These are phyloP conservation scores for Pythium dissimile DNA, from an alignment of 352 stramenopile genomes.

Conservation along the genomic window DNA sequence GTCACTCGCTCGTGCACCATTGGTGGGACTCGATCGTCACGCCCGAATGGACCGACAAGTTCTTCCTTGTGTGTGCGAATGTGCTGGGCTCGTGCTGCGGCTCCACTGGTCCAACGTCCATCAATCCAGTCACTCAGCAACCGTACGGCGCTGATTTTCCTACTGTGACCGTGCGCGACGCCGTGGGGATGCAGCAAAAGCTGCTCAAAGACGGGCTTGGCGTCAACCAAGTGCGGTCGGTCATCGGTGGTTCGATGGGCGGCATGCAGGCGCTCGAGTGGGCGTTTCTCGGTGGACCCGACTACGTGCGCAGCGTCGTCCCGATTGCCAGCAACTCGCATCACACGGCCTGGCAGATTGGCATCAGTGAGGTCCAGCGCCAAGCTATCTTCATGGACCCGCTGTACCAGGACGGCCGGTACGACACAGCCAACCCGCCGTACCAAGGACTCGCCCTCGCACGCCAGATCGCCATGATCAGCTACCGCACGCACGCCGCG, in stretches of 20 bases:
- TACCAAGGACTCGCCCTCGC: constrained; percentile 86
- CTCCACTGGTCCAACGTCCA: constrained; percentile 80
- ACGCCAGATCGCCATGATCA: constrained; percentile 96
- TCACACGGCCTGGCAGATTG: constrained; percentile 97
- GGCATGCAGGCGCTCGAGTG: constrained; percentile 98
- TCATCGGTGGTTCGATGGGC: constrained; percentile 95
- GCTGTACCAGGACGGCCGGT: constrained; percentile 83
- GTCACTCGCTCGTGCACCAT: constrained; percentile 90
- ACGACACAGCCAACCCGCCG: constrained; percentile 63
- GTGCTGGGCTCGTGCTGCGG: constrained; percentile 96
- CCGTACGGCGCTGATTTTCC: constrained; percentile 91
- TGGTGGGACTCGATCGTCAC: constrained; percentile 95
- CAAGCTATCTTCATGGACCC: constrained; percentile 96
- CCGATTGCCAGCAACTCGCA: constrained; percentile 92
- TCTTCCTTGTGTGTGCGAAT: constrained; percentile 97
- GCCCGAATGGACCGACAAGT: constrained; percentile 93
- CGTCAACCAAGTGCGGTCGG: constrained; percentile 78
- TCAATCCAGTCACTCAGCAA: constrained; percentile 64
- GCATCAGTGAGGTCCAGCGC: constrained; percentile 92
- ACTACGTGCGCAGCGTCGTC: constrained; percentile 88
- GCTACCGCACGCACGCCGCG: constrained; percentile 91
- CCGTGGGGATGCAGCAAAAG: constrained; percentile 86
- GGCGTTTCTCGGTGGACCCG: constrained; percentile 74
- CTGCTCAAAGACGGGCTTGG: constrained; percentile 88
- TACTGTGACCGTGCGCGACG: constrained; percentile 91